A percentile compares a stretch with the other conserved stretches of the same genome.
Evolutionary conservation across 257 asterid genomes (phyloP).

Genomic region (Solanum chaucha): DNA sequence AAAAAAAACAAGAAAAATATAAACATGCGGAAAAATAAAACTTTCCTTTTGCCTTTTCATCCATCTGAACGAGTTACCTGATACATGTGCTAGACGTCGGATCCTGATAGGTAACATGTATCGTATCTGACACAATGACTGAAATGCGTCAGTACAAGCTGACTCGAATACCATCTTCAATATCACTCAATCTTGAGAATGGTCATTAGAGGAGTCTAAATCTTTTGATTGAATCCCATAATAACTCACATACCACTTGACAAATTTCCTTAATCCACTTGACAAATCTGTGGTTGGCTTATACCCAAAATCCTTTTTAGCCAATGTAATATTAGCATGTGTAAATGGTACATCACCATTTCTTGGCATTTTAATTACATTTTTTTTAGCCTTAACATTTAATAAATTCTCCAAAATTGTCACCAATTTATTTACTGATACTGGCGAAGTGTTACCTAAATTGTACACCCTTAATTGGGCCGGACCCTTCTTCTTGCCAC

Average conservation of each 20-base stretch:
- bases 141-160: accelerated
- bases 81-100: background rate
- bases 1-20: background rate
- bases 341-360: slow-evolving; percentile 99
- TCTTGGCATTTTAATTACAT: slow-evolving; percentile 71
- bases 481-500: slow-evolving; percentile 22
- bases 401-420: slow-evolving; percentile 61
- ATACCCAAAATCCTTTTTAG: slow-evolving; percentile 70
- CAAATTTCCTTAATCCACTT: slow-evolving; percentile 74
- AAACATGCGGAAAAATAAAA: background rate
- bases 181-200: slow-evolving; percentile 11
- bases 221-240: slow-evolving; percentile 74
- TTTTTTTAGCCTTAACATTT: slow-evolving; percentile 58
- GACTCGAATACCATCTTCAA: background rate
- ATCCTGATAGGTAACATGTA: background rate
- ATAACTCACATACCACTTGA: slow-evolving; percentile 83
- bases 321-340: slow-evolving; percentile 87
- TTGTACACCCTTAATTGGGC: slow-evolving; percentile 23
- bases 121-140: background rate
- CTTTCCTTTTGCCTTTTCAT: no score
- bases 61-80: no score
- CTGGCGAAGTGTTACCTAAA: slow-evolving; percentile 84
- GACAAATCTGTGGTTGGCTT: slow-evolving; percentile 80
- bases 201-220: slow-evolving; percentile 1
- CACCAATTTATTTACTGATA: slow-evolving; percentile 81